These are phyloP conservation scores for Yamadazyma buinensis DNA, from an alignment of 1,139 yeast genomes.

Conservation along the genomic window DNA sequence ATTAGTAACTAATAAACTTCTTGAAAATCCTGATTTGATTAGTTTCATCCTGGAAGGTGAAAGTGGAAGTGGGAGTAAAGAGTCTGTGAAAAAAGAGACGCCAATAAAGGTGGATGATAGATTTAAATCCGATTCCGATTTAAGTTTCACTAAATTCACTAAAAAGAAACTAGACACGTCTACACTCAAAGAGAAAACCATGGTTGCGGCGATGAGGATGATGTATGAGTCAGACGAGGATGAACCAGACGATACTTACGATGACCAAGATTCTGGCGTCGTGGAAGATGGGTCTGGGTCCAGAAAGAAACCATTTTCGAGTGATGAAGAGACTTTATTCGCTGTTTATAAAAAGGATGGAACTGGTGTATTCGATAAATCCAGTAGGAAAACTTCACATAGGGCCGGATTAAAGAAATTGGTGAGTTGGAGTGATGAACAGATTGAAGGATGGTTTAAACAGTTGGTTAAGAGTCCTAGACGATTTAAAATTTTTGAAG, in stretches of 20 bases:
- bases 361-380: constrained; percentile 41
- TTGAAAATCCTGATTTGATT: constrained; percentile 56
- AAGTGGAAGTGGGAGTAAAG: background rate
- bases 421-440: constrained; percentile 80
- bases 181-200: constrained; percentile 49
- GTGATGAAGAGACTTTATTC: constrained; percentile 49
- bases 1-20: constrained; percentile 50
- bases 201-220: constrained; percentile 60
- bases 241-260: constrained; percentile 83
- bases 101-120: background rate
- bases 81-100: background rate
- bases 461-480: constrained; percentile 66
- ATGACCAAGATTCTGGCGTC: constrained; percentile 54
- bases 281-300: constrained; percentile 12
- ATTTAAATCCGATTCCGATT: constrained; percentile 4
- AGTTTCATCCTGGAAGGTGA: constrained; percentile 18
- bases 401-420: constrained; percentile 51
- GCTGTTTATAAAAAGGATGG: constrained; percentile 52
- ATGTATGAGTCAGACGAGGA: constrained; percentile 72
- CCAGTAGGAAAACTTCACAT: constrained; percentile 46
- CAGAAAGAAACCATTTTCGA: constrained; percentile 7
- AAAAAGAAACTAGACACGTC: constrained; percentile 5
- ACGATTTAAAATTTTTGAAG: constrained; percentile 59
- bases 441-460: constrained; percentile 89
- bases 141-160: constrained; percentile 5